A percentile compares a stretch with the other conserved stretches of the same genome.
phyloP scores from a whole-genome alignment of 2,329 filamentous ascomycete genomes.

The Cordyceps militaris region DNA sequence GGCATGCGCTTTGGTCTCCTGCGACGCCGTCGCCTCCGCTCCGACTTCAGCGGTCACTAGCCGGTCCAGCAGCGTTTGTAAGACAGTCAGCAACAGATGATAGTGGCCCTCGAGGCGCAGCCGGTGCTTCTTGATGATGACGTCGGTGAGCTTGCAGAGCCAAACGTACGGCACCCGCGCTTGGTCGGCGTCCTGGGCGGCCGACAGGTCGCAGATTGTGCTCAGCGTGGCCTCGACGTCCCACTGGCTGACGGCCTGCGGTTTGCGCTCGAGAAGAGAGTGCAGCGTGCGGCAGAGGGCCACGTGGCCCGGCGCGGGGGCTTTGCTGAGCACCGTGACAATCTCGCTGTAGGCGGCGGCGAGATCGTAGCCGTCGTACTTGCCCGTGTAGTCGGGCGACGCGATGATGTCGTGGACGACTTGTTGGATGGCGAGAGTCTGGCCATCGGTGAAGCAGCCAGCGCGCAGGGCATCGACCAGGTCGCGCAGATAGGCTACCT shows the following conservation, averaged over 20 bases:
- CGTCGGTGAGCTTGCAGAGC: constrained; percentile 48
- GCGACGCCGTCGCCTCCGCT: constrained; percentile 18
- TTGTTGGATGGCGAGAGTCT: constrained; percentile 37
- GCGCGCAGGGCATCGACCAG: constrained; percentile 28
- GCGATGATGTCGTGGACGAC: constrained; percentile 35
- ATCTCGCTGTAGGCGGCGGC: constrained; percentile 36
- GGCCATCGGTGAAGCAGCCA: constrained; percentile 29
- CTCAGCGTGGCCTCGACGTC: constrained; percentile 48
- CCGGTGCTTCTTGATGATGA: constrained; percentile 52
- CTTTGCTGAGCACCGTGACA: constrained; percentile 24
- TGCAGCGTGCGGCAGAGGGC: constrained; percentile 36
- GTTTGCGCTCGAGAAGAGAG: constrained; percentile 43
- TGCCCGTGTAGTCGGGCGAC: constrained; percentile 22
- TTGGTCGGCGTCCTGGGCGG: neutral
- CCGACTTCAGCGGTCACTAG: constrained; percentile 35
- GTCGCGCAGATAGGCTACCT: constrained; percentile 32
- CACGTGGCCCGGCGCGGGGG: constrained; percentile 26
- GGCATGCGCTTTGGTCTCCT: constrained; percentile 40
- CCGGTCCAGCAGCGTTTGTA: constrained; percentile 49
- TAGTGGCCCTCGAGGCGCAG: constrained; percentile 56
- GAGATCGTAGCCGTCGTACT: constrained; percentile 29
- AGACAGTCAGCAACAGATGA: constrained; percentile 46
- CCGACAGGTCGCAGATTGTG: constrained; percentile 33
- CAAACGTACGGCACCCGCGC: constrained; percentile 33
- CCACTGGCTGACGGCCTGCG: constrained; percentile 48